These are phyloP conservation scores for Tolypocladium endophyticum DNA, from an alignment of 2,329 filamentous ascomycete species.

Conservation along the genomic window DNA sequence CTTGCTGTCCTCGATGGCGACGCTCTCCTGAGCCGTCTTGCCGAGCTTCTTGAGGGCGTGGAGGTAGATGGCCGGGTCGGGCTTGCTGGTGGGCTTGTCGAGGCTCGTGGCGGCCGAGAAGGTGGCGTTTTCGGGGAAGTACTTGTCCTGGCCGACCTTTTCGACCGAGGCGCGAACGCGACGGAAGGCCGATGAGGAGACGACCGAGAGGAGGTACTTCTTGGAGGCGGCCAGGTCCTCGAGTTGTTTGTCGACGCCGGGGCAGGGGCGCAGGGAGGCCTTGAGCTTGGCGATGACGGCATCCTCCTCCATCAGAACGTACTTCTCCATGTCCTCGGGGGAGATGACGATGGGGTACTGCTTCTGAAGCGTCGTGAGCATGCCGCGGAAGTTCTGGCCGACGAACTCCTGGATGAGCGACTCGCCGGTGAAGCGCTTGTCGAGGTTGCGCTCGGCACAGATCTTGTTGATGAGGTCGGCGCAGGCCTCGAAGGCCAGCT, in stretches of 20 bases:
- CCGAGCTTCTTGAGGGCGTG: slow-evolving; percentile 65
- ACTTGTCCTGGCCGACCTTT: slow-evolving; percentile 70
- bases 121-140: slow-evolving; percentile 64
- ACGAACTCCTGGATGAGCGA: slow-evolving; percentile 79
- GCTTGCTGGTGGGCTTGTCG: slow-evolving; percentile 74
- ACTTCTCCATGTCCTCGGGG: slow-evolving; percentile 58
- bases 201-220: slow-evolving; percentile 67
- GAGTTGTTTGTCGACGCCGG: slow-evolving; percentile 57
- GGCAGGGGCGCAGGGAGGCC: slow-evolving; percentile 55
- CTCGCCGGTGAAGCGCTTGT: slow-evolving; percentile 63
- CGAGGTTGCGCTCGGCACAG: slow-evolving; percentile 53
- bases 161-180: slow-evolving; percentile 68
- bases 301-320: slow-evolving; percentile 69
- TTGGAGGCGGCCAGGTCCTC: slow-evolving; percentile 48
- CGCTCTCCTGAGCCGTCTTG: slow-evolving; percentile 58
- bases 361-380: slow-evolving; percentile 67
- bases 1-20: slow-evolving; percentile 84
- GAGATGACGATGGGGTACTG: slow-evolving; percentile 64
- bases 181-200: slow-evolving; percentile 69
- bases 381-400: slow-evolving; percentile 89
- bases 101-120: slow-evolving; percentile 78
- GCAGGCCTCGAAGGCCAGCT: slow-evolving; percentile 83
- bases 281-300: slow-evolving; percentile 74
- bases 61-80: slow-evolving; percentile 80
- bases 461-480: slow-evolving; percentile 84